Base-by-base conservation (phyloP, 23 red algal species). In the Agarophyton chilense region DNA sequence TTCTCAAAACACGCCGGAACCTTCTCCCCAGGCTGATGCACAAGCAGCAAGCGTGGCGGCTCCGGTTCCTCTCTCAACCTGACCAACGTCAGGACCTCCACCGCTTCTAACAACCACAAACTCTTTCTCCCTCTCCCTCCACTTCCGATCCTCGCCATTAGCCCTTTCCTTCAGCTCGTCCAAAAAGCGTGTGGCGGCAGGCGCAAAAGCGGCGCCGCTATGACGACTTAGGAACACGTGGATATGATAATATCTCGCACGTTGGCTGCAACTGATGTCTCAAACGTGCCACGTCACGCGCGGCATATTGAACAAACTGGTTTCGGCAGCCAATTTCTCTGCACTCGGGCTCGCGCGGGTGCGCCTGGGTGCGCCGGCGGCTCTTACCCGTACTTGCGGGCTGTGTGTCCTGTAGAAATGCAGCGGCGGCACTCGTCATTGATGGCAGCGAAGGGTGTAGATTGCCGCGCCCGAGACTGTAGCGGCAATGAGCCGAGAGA, bases 251-350 rank as follows among this genome's bases (percentile, higher is more conserved):
- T 81, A 28, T 5, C 52, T 21, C 4, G 11, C 21, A 3, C n/a
- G 18, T 18, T 42, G 47, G 6, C 12, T 28, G 18, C 22, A 28
- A 17, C 61, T 28, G n/a, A n/a, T n/a, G 77, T 19, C 35, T 38
- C 10, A 81, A 52, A 8, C 32, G 17, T 6, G 31, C 17, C 7
- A 55, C 52, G 49, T 81, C 77, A 11, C 77, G 77, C 25, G 77
- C 43, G 8, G 77, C 43, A 52, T 81, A 81, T 50, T 81, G 77
- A 18, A 35, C 64, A 38, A 71, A 67, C 58, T 85, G 81, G 58
- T 85, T 45, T 33, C 46, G 57, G 24, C 14, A 19, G 32, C 58
- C 10, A n/a, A n/a, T n/a, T n/a, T n/a, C n/a, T n/a, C n/a, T n/a
- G n/a, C n/a, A n/a, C 55, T 33, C 73, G 5, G 19, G 73, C 31